These are phyloP conservation scores for Ophiostoma triangulosporum DNA, from an alignment of 2,329 filamentous ascomycete genomes.

Conservation along the genomic window DNA sequence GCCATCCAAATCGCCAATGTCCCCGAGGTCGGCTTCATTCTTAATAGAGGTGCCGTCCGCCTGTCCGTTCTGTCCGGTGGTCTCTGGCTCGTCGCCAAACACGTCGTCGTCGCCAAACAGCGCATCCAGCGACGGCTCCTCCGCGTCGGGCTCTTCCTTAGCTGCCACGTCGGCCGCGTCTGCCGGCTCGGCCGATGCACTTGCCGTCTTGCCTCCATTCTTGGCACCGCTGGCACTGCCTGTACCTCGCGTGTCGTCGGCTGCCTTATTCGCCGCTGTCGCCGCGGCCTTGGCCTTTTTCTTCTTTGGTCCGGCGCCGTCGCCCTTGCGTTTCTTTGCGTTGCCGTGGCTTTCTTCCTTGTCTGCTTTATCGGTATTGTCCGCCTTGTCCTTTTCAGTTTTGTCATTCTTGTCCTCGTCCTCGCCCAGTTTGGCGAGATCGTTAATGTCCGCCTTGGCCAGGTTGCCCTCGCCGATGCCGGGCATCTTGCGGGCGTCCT, in stretches of 20 bases:
- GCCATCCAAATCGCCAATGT: not conserved
- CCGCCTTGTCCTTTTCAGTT: slow-evolving; percentile 17
- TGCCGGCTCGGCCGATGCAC: not conserved
- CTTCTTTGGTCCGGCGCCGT: not conserved
- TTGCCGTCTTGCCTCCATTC: not conserved
- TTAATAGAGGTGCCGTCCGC: not conserved
- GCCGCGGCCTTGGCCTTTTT: slow-evolving; percentile 1
- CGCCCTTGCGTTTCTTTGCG: not conserved
- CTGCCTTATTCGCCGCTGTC: not conserved
- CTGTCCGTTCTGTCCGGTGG: not conserved
- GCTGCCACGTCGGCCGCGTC: not conserved
- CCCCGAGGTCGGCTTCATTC: not conserved
- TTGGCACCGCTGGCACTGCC: not conserved
- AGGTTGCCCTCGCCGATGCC: slow-evolving; percentile 45
- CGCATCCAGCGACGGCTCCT: slow-evolving; percentile 8
- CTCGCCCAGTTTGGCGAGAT: slow-evolving; percentile 15
- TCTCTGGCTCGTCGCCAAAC: not conserved
- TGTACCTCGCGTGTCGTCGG: not conserved
- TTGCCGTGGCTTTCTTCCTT: not conserved
- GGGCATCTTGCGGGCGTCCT: slow-evolving; percentile 65
- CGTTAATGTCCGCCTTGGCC: slow-evolving; percentile 17
- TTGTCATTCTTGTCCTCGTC: slow-evolving; percentile 5
- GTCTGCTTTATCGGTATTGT: not conserved
- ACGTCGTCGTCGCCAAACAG: slow-evolving; percentile 6
- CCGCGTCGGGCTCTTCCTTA: slow-evolving; percentile 6